Conservation (phyloP, 2,329 filamentous ascomycete species). For the Trichoderma afroharzianum region DNA sequence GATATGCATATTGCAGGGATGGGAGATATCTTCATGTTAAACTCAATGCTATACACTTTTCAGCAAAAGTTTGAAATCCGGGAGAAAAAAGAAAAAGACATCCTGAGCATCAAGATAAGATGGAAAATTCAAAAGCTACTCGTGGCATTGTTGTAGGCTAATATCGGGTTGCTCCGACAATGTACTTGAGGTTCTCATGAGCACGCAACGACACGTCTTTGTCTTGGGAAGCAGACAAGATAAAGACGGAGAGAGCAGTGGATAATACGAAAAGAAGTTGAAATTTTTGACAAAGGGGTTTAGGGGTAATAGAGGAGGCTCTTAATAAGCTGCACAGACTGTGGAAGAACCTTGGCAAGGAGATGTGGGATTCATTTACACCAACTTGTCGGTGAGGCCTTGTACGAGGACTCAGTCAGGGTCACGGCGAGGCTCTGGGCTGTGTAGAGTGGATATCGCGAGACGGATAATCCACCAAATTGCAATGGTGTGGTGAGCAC, state of each 20-base stretch:
- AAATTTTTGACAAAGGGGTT: not conserved
- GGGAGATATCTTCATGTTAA: not conserved
- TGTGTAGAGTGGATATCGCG: not conserved
- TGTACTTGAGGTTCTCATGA: not conserved
- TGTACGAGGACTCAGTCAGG: not conserved
- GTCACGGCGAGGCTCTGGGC: not conserved
- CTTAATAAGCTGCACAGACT: not conserved
- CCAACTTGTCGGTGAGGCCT: not conserved
- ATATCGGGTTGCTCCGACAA: not conserved
- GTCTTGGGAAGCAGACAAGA: not conserved
- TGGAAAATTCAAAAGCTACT: not conserved
- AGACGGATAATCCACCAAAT: not conserved
- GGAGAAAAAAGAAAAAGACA: not conserved
- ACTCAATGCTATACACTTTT: not conserved
- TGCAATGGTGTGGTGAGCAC: not conserved
- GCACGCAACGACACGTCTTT: not conserved
- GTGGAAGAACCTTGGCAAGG: not conserved
- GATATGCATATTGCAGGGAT: not conserved
- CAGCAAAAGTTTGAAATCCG: not conserved
- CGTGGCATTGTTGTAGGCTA: not conserved
- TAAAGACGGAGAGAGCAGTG: not conserved
- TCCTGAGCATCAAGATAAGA: not conserved
- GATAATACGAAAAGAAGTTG: not conserved
- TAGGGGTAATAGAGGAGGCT: not conserved
- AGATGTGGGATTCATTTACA: not conserved